A percentile compares a stretch with the other conserved stretches of the same genome.
phyloP scores from a whole-genome alignment of 345 rosid species.

The Conringia planisiliqua region DNA sequence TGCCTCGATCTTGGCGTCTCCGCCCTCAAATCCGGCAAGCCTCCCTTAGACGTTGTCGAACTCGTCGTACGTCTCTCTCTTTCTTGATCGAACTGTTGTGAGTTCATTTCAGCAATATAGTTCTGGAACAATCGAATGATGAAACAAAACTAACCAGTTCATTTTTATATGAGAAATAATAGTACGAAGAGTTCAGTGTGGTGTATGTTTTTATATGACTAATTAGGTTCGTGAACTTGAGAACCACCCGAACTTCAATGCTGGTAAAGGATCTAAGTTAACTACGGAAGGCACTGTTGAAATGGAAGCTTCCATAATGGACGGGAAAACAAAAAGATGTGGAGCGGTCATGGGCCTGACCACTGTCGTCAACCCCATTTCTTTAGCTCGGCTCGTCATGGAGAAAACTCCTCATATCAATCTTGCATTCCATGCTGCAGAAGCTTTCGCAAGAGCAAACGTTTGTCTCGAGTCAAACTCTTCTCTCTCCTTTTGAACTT shows the following conservation, averaged over 20 bases:
- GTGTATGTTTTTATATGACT: not conserved
- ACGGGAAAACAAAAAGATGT: constrained; percentile 75
- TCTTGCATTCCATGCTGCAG: constrained; percentile 83
- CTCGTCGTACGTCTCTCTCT: constrained; percentile 61
- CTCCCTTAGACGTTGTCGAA: constrained; percentile 83
- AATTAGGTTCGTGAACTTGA: constrained; percentile 78
- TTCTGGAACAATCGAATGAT: not conserved
- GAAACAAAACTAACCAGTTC: too few relatives aligned
- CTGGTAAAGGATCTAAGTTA: constrained; percentile 86
- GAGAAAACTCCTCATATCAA: constrained; percentile 88
- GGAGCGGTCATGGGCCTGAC: constrained; percentile 93
- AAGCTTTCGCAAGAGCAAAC: constrained; percentile 87
- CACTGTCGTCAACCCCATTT: constrained; percentile 77
- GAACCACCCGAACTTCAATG: constrained; percentile 76
- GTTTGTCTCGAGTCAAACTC: constrained; percentile 37
- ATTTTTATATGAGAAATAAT: too few relatives aligned
- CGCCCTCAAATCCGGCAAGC: constrained; percentile 62
- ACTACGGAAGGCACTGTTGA: constrained; percentile 73
- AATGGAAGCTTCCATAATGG: constrained; percentile 98
- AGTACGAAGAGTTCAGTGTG: too few relatives aligned
- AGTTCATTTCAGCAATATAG: not conserved
- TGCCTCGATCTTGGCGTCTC: constrained; percentile 78
- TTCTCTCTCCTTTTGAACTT: not conserved
- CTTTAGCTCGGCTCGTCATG: constrained; percentile 85
- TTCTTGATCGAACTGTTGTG: not conserved